A percentile compares a stretch with the other conserved stretches of the same genome.
phyloP scores from a whole-genome alignment of 202 grass and related monocot species.

The Schoenoplectus triqueter region DNA sequence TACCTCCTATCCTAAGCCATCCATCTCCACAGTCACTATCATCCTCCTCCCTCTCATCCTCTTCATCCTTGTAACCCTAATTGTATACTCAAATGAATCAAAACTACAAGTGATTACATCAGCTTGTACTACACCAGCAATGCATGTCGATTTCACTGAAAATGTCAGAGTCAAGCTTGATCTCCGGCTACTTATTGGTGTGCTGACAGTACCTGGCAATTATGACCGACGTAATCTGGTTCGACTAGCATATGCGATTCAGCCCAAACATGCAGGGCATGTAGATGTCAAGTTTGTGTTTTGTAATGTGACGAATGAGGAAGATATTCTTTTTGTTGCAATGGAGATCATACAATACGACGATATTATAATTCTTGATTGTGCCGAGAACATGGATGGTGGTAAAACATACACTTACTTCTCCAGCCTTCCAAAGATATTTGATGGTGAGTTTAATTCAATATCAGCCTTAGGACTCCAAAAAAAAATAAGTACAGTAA shows the following conservation, averaged over 20 bases:
- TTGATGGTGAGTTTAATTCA: constrained; percentile 8
- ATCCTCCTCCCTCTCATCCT: constrained; percentile 48
- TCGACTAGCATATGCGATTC: constrained; percentile 67
- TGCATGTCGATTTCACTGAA: not conserved
- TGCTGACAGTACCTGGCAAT: constrained; percentile 62
- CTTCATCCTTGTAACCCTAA: constrained; percentile 43
- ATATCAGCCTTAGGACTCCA: not conserved
- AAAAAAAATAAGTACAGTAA: not conserved
- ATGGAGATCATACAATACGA: constrained; percentile 49
- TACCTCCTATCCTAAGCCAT: constrained; percentile 40
- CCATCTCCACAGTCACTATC: constrained; percentile 37
- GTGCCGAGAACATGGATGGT: constrained; percentile 43
- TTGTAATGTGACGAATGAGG: constrained; percentile 59
- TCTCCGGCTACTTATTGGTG: constrained; percentile 57
- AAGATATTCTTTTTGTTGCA: constrained; percentile 39
- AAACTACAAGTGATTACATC: not conserved
- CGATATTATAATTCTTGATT: constrained; percentile 54
- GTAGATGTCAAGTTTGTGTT: constrained; percentile 72
- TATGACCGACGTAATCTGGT: constrained; percentile 68
- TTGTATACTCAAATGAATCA: constrained; percentile 32
- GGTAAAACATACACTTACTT: constrained; percentile 50
- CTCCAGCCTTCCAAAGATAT: constrained; percentile 44
- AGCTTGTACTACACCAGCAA: not conserved
- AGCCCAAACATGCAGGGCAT: constrained; percentile 50
- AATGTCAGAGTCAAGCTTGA: constrained; percentile 26